Percentiles rank a stretch among this genome's conserved stretches.
Conservation (phyloP, 306 rosid genomes). For the Neltuma alba region DNA sequence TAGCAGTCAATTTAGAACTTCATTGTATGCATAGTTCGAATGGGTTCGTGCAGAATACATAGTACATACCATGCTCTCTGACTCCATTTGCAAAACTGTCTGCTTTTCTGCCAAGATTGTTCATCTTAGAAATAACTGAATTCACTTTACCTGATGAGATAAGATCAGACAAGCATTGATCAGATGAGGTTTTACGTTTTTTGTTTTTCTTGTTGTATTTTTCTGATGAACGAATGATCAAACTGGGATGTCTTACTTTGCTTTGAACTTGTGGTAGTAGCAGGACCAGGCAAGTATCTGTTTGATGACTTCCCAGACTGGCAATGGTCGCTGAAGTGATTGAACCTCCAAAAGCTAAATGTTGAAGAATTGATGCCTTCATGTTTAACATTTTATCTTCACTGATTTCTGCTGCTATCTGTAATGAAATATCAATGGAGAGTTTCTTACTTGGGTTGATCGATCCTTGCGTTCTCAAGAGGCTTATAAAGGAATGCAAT, state of each 20-base stretch:
- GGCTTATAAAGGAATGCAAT: neutral
- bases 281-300: conserved; percentile 40
- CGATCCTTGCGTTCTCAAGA: neutral
- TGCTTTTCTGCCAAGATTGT: conserved; percentile 27
- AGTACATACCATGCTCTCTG: neutral
- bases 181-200: neutral
- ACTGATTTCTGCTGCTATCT: neutral
- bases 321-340: conserved; percentile 25
- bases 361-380: conserved; percentile 45
- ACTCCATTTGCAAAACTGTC: conserved; percentile 1
- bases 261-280: conserved; percentile 27
- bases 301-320: conserved; percentile 36
- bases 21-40: neutral
- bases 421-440: neutral
- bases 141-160: neutral
- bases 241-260: conserved; percentile 32
- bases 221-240: neutral
- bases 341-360: conserved; percentile 41
- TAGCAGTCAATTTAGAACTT: neutral
- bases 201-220: neutral
- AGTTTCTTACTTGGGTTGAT: conserved; percentile 8
- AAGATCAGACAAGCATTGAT: neutral
- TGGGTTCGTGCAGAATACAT: neutral
- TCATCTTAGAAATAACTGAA: neutral
- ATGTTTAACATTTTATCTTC: neutral